Percentiles rank a stretch among this genome's conserved stretches.
phyloP scores from a whole-genome alignment of 1,284 basidiomycete species.

The Ceratobasidium sp. region DNA sequence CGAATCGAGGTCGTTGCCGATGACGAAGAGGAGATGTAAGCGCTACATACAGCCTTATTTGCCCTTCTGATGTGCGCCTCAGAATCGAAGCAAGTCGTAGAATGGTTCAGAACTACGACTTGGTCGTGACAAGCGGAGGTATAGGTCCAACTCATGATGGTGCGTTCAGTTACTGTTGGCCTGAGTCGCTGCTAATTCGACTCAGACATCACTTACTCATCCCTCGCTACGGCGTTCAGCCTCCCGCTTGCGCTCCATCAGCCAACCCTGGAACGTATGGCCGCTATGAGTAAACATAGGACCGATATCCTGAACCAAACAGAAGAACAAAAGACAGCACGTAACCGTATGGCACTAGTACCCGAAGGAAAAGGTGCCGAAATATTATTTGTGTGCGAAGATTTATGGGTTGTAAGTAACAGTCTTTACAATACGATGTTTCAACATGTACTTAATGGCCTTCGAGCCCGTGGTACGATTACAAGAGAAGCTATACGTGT shows the following conservation, averaged over 20 bases:
- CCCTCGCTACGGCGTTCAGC: constrained; percentile 84
- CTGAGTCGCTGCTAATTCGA: not conserved
- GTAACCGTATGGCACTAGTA: constrained; percentile 84
- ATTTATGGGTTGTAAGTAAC: constrained; percentile 80
- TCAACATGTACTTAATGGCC: not conserved
- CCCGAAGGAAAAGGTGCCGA: constrained; percentile 58
- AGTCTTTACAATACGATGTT: not conserved
- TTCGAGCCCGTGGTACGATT: constrained; percentile 81
- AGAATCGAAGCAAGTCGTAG: constrained; percentile 85
- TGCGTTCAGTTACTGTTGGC: constrained; percentile 46
- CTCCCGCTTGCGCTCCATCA: constrained; percentile 77
- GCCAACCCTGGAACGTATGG: constrained; percentile 84
- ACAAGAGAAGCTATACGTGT: constrained; percentile 82
- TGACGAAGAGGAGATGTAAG: constrained; percentile 87
- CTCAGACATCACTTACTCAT: constrained; percentile 86
- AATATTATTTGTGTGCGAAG: constrained; percentile 74
- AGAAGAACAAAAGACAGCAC: constrained; percentile 73
- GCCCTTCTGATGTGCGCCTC: constrained; percentile 23
- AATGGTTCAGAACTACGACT: constrained; percentile 84
- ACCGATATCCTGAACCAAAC: constrained; percentile 66
- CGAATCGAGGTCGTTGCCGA: constrained; percentile 92
- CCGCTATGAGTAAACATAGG: constrained; percentile 65
- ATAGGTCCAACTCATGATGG: constrained; percentile 90
- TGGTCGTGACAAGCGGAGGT: constrained; percentile 77
- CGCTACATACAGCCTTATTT: constrained; percentile 17